A percentile compares a stretch with the other conserved stretches of the same genome.
These are phyloP conservation scores for Leccinum subgranulosum DNA, from an alignment of 768 basidiomycete species.

Conservation along the genomic window DNA sequence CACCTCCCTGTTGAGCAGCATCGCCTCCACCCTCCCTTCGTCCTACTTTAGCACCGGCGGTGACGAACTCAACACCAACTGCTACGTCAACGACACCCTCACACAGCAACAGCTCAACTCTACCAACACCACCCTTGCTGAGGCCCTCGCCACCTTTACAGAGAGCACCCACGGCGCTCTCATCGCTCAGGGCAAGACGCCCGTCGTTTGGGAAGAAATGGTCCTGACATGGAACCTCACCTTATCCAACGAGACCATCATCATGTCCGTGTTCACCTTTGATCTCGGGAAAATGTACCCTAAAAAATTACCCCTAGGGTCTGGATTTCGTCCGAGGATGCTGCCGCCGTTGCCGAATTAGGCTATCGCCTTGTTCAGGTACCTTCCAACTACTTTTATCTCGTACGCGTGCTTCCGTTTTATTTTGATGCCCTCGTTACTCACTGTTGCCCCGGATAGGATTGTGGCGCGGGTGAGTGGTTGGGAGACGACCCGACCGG, in stretches of 20 bases:
- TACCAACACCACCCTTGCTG: slow-evolving; percentile 51
- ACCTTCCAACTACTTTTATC: slow-evolving; percentile 53
- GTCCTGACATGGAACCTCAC: slow-evolving; percentile 37
- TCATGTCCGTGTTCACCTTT: slow-evolving; percentile 29
- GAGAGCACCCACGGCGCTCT: slow-evolving; percentile 57
- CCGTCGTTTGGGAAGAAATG: slow-evolving; percentile 82
- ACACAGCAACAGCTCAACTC: slow-evolving; percentile 55
- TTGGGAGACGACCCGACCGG: slow-evolving; percentile 34
- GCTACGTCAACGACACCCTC: slow-evolving; percentile 59
- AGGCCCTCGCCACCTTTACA: slow-evolving; percentile 65
- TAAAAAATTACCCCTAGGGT: slow-evolving; percentile 25
- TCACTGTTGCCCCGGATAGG: slow-evolving; percentile 21
- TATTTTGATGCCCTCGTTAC: not conserved
- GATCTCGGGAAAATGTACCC: not conserved
- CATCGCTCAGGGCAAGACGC: slow-evolving; percentile 57
- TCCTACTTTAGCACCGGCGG: slow-evolving; percentile 78
- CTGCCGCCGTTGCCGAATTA: slow-evolving; percentile 34
- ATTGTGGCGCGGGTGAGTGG: slow-evolving; percentile 50
- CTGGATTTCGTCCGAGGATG: slow-evolving; percentile 46
- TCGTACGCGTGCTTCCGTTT: slow-evolving; percentile 23
- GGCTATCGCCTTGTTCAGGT: slow-evolving; percentile 47
- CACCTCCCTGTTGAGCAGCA: slow-evolving; percentile 46
- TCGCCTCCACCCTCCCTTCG: slow-evolving; percentile 52
- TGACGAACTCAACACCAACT: slow-evolving; percentile 70
- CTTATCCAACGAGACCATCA: slow-evolving; percentile 39